Evolutionary conservation across 2,329 filamentous ascomycete genomes (phyloP), one percentile per base, ranked within the genome.

Genomic region (Cryphonectria radicalis): DNA sequence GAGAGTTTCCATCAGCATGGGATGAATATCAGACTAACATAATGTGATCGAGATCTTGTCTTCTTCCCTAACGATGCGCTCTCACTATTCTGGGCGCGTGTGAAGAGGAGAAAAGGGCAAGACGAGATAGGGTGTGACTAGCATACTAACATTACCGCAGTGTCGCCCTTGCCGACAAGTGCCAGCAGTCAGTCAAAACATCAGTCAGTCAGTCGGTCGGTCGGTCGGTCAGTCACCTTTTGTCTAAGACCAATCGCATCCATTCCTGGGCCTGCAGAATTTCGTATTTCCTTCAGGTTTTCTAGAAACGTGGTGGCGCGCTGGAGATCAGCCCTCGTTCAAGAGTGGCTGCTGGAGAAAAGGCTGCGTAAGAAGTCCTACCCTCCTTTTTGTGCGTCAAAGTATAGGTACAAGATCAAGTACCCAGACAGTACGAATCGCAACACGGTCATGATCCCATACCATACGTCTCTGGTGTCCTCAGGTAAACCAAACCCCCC

Each of bases 401-500:
- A 37, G 64, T 66, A 53, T 4, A 7, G 43, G 46, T 66, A 66
- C 43, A 55, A 11, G 28, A 28, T 22, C 43, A 53, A 37, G 64
- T 55, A 53, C 25, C 64, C 64, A 66, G 64, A 66, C 64, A 66
- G 64, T 66, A 50, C 46, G 64, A 53, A 37, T 35, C 43, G 11
- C 42, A 13, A n/a, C 28, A 2, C 43, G 40, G 17, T 19, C 64
- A 17, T 53, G 42, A 37, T 5, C 55, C 28, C 55, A n/a, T 37
- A 40, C 43, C 55, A n/a, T 37, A 40, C 28, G 19, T 4, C 25
- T 66, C 37, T 60, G 57, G 22, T 42, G 46, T 25, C 19, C 8
- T 55, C 22, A 50, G 46, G 4, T 37, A 32, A 37, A 50, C 43
- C n/a, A n/a, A 19, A 0, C 46, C 46, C 46, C 46, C 22, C 7